These are phyloP conservation scores for Paratrimastix pyriformis DNA, from an alignment of 78 protist genomes.

Conservation along the genomic window DNA sequence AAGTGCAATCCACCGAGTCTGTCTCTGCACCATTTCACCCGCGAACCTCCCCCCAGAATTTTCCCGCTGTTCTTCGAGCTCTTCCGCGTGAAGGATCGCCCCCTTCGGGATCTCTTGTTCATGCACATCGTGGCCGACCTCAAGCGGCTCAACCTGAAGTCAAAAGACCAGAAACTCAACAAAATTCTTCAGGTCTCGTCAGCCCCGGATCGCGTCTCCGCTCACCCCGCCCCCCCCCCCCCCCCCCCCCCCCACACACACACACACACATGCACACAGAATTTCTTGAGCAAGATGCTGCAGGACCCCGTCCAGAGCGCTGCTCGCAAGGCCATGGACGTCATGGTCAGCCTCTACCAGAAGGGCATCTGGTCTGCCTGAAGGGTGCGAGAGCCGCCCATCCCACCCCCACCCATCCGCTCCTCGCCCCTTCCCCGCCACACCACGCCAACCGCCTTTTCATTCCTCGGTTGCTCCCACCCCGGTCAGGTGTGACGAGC, in stretches of 20 bases:
- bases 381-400: background rate
- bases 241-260: too few relatives aligned
- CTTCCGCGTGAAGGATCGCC: conserved; percentile 63
- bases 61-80: conserved; percentile 70
- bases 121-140: conserved; percentile 68
- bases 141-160: conserved; percentile 39
- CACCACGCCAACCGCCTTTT: conserved; percentile 54
- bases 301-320: conserved; percentile 42
- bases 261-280: conserved; percentile 47
- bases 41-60: background rate
- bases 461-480: too few relatives aligned
- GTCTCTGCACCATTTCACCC: background rate
- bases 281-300: conserved; percentile 61
- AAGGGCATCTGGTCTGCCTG: conserved; percentile 43
- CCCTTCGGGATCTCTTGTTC: conserved; percentile 40
- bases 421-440: background rate
- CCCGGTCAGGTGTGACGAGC: too few relatives aligned
- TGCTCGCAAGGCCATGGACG: conserved; percentile 53
- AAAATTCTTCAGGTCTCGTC: background rate
- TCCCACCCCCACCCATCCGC: background rate
- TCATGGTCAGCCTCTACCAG: conserved; percentile 70
- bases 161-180: conserved; percentile 25
- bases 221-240: background rate
- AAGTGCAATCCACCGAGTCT: background rate
- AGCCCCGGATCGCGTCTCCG: background rate